Conservation (phyloP, 768 basidiomycete species). For the Lactarius tabidus region DNA sequence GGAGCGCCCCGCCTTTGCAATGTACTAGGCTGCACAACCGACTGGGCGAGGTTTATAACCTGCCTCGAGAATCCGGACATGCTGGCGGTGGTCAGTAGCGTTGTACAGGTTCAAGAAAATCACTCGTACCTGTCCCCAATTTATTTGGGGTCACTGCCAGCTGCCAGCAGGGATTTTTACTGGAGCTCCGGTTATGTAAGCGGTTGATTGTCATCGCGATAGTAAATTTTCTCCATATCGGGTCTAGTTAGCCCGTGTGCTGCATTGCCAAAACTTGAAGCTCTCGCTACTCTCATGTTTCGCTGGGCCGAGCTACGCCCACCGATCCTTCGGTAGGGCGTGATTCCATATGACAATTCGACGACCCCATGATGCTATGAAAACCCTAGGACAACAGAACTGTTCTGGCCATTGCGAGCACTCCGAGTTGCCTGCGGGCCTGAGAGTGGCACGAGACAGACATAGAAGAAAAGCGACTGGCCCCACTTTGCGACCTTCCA, state of each 20-base stretch:
- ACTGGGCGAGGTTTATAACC: conserved; percentile 4
- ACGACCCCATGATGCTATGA: too few relatives aligned
- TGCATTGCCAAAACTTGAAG: too few relatives aligned
- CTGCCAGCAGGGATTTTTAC: background rate
- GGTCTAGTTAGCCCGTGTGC: background rate
- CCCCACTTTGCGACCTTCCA: background rate
- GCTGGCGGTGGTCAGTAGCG: background rate
- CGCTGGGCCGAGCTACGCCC: too few relatives aligned
- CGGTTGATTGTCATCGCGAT: background rate
- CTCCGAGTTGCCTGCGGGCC: too few relatives aligned
- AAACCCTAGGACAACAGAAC: background rate
- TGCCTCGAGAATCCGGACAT: conserved; percentile 19
- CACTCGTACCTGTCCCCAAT: background rate
- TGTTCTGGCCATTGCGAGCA: background rate
- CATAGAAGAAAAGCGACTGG: background rate
- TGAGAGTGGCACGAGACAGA: background rate
- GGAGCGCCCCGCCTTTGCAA: conserved; percentile 16
- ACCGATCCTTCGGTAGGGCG: background rate
- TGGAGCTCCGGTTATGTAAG: background rate
- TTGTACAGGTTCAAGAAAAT: background rate
- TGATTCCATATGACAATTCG: background rate
- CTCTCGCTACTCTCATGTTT: too few relatives aligned
- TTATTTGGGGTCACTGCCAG: background rate
- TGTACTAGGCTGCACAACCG: background rate
- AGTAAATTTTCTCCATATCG: background rate